A percentile compares a stretch with the other conserved stretches of the same genome.
phyloP scores from a whole-genome alignment of 495 filamentous ascomycete species.

The Neurospora discreta region DNA sequence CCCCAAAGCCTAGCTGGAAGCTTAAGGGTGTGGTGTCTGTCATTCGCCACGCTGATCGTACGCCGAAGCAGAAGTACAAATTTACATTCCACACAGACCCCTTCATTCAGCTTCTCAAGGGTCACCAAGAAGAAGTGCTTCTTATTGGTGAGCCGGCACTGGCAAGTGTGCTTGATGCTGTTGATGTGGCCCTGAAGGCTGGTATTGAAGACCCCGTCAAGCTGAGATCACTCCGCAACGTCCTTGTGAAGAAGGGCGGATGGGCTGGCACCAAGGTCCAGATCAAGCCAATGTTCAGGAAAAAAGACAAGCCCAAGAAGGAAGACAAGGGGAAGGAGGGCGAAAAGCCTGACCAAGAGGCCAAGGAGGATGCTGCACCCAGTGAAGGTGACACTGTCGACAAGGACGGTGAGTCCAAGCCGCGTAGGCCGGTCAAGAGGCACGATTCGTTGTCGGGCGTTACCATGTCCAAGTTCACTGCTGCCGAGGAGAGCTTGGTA shows the following conservation, averaged over 20 bases:
- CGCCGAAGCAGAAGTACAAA: conserved; percentile 98
- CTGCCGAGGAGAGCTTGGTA: conserved; percentile 76
- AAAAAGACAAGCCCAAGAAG: conserved; percentile 45
- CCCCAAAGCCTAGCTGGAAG: conserved; percentile 93
- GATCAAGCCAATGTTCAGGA: conserved; percentile 97
- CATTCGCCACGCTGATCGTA: conserved; percentile 89
- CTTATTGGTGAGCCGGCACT: conserved; percentile 85
- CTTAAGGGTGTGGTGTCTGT: conserved; percentile 98
- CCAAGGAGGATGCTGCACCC: neutral
- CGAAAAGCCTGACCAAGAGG: conserved; percentile 6
- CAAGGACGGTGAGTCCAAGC: conserved; percentile 5
- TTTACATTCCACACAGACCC: conserved; percentile 97
- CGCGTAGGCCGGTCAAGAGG: conserved; percentile 39
- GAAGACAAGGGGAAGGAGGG: conserved; percentile 34
- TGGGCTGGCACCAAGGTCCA: conserved; percentile 97
- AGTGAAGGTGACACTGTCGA: conserved; percentile 6
- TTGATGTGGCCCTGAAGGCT: conserved; percentile 62
- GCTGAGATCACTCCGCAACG: conserved; percentile 69
- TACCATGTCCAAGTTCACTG: conserved; percentile 80
- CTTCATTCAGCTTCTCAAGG: conserved; percentile 86
- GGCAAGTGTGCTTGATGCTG: conserved; percentile 78
- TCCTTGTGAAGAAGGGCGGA: conserved; percentile 78
- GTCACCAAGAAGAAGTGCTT: conserved; percentile 91
- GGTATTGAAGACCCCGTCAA: conserved; percentile 79
- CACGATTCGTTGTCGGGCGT: conserved; percentile 77